phyloP scores from a whole-genome alignment of 371 early-diverging fungal species.

The Apophysomyces elegans region DNA sequence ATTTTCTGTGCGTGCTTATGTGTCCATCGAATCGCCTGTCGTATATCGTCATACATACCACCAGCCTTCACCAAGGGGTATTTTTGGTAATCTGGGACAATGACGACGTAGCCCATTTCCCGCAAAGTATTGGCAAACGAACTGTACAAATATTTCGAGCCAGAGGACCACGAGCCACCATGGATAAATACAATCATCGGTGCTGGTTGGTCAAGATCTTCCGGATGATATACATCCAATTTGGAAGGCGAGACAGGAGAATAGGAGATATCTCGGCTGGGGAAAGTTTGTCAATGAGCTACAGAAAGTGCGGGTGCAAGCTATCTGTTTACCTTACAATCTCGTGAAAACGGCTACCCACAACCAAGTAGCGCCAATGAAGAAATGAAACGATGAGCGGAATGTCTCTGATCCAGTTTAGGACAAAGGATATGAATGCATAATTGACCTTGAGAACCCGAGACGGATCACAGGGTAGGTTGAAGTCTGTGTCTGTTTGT shows the following conservation, averaged over 20 bases:
- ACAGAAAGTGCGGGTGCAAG: conserved; percentile 8
- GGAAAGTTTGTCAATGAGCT: not conserved
- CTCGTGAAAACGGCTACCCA: conserved; percentile 36
- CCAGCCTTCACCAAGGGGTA: conserved; percentile 64
- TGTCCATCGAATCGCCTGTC: conserved; percentile 66
- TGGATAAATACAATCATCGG: conserved; percentile 78
- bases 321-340: conserved; percentile 41
- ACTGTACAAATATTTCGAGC: conserved; percentile 62
- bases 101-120: conserved; percentile 69
- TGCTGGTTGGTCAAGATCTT: conserved; percentile 3
- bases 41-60: conserved; percentile 69
- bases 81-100: conserved; percentile 77
- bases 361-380: conserved; percentile 46
- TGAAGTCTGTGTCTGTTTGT: conserved; percentile 40
- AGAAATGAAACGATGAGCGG: conserved; percentile 44
- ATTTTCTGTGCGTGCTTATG: conserved; percentile 47
- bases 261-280: conserved; percentile 43
- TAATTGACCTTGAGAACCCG: conserved; percentile 49
- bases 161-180: conserved; percentile 77
- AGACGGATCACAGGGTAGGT: conserved; percentile 48
- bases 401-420: conserved; percentile 35
- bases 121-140: conserved; percentile 68
- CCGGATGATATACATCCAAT: conserved; percentile 48
- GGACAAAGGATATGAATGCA: conserved; percentile 22
- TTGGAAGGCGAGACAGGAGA: conserved; percentile 20